A percentile compares a stretch with the other conserved stretches of the same genome.
Evolutionary conservation across 1,139 yeast species (phyloP).

Genomic region (Kodamaea anthophila): DNA sequence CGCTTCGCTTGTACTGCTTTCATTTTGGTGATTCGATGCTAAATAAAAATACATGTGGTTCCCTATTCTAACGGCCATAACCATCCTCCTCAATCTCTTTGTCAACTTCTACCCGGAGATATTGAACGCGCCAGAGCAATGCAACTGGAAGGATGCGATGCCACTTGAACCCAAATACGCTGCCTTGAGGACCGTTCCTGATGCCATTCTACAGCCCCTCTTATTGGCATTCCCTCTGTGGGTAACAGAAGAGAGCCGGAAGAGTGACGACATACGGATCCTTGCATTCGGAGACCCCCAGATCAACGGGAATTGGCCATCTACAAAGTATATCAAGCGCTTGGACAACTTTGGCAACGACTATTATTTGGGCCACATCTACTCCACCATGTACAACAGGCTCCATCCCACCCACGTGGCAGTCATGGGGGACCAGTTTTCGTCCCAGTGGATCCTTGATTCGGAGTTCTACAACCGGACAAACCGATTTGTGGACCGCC

Average conservation of each 20-base stretch:
- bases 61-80: constrained; percentile 23
- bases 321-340: constrained; percentile 65
- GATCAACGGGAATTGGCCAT: constrained; percentile 77
- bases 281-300: constrained; percentile 95
- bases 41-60: no score
- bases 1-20: no score
- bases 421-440: constrained; percentile 87
- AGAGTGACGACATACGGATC: constrained; percentile 47
- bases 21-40: no score
- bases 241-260: constrained; percentile 12
- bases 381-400: constrained; percentile 53
- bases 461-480: constrained; percentile 79
- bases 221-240: constrained; percentile 26
- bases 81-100: constrained; percentile 48
- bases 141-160: constrained; percentile 46
- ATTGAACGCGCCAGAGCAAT: constrained; percentile 36
- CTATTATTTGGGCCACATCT: constrained; percentile 79
- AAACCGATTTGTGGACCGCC: constrained; percentile 57
- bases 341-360: constrained; percentile 88
- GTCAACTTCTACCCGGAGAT: constrained; percentile 73
- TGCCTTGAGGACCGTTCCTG: constrained; percentile 17
- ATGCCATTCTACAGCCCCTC: constrained; percentile 11
- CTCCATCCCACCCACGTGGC: constrained; percentile 74
- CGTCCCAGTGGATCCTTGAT: constrained; percentile 94
- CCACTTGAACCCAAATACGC: constrained; percentile 8